phyloP scores from a whole-genome alignment of 345 rosid genomes.

The Aquilaria sinensis region DNA sequence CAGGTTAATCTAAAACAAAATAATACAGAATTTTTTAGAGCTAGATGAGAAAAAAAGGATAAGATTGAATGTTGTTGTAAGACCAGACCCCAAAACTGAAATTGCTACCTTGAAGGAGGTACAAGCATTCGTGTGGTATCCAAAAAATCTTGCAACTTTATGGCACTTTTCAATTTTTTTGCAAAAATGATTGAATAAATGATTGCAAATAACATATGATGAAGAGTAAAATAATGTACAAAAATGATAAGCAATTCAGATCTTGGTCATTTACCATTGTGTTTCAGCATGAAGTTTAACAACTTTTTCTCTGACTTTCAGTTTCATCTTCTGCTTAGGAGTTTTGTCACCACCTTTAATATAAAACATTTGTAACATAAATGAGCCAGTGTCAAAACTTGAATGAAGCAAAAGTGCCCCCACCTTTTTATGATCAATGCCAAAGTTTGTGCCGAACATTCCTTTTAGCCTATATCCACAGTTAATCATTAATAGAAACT shows the following conservation, averaged over 20 bases:
- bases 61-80: background rate
- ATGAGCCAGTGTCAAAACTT: too few species aligned
- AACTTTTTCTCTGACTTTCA: constrained; percentile 85
- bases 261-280: constrained; percentile 85
- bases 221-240: background rate
- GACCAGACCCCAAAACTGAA: constrained; percentile 1
- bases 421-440: too few species aligned
- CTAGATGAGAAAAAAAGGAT: too few species aligned
- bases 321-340: constrained; percentile 93
- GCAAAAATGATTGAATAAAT: constrained; percentile 14
- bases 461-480: too few species aligned
- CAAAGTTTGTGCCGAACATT: too few species aligned
- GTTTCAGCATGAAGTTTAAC: constrained; percentile 80
- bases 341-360: constrained; percentile 82
- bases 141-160: constrained; percentile 86
- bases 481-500: too few species aligned
- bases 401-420: too few species aligned
- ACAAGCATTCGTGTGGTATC: constrained; percentile 90
- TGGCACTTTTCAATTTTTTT: constrained; percentile 90
- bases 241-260: constrained; percentile 46
- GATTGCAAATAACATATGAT: constrained; percentile 1
- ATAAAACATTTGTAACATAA: constrained; percentile 1
- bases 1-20: too few species aligned
- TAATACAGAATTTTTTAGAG: background rate
- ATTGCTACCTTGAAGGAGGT: constrained; percentile 70